Conservation (phyloP, 2,329 filamentous ascomycete species). For the Neonectria faginata region DNA sequence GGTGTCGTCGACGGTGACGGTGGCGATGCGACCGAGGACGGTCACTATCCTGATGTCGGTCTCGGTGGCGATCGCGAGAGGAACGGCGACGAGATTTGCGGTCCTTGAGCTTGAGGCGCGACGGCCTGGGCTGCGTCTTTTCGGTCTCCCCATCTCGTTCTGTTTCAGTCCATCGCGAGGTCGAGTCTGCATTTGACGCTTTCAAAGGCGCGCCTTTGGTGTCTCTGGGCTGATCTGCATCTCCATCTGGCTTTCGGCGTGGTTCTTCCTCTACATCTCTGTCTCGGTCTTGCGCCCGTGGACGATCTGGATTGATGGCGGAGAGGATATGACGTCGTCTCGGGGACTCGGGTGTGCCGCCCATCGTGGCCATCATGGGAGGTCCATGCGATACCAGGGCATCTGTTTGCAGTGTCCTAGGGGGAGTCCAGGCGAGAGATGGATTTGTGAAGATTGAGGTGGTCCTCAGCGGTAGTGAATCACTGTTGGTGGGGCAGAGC, state of each 20-base stretch:
- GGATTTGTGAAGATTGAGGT: not conserved
- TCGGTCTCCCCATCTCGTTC: conserved; percentile 35
- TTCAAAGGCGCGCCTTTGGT: conserved; percentile 14
- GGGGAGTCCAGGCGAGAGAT: not conserved
- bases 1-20: conserved; percentile 50
- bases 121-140: conserved; percentile 45
- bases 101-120: conserved; percentile 52
- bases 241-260: conserved; percentile 7
- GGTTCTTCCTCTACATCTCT: conserved; percentile 8
- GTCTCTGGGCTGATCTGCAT: conserved; percentile 1
- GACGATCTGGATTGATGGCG: conserved; percentile 57
- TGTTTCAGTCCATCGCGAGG: conserved; percentile 2
- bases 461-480: not conserved
- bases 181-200: not conserved
- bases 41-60: conserved; percentile 38
- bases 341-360: conserved; percentile 49
- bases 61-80: conserved; percentile 41
- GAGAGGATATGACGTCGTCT: conserved; percentile 62
- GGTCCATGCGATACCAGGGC: conserved; percentile 37
- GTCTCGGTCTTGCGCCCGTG: conserved; percentile 20
- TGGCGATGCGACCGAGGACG: conserved; percentile 42
- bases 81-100: conserved; percentile 46
- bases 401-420: conserved; percentile 19
- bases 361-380: conserved; percentile 53
- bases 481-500: not conserved